A percentile compares a stretch with the other conserved stretches of the same genome.
Conservation (phyloP, 441 rosid species). For the Lepidium campestre region DNA sequence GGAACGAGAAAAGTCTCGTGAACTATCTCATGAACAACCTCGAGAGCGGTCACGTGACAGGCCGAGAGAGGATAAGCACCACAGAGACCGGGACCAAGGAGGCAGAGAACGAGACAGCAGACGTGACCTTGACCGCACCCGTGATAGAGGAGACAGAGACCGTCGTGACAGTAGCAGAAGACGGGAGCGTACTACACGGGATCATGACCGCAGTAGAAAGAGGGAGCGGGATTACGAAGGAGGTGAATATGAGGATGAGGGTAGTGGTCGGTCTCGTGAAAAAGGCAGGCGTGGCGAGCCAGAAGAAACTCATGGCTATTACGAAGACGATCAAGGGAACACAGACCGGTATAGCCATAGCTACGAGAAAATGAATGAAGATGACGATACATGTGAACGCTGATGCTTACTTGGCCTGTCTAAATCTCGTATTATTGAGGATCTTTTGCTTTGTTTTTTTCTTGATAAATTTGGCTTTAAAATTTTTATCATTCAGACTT, state of each 20-base stretch:
- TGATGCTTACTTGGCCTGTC: not conserved
- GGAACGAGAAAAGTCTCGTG: constrained; percentile 75
- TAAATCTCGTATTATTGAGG: not conserved
- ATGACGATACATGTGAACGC: constrained; percentile 15
- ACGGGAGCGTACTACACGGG: constrained; percentile 37
- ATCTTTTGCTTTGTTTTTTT: too few relatives aligned
- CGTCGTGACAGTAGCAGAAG: constrained; percentile 41
- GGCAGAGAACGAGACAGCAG: constrained; percentile 32
- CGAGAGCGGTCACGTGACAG: constrained; percentile 78
- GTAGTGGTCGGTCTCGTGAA: constrained; percentile 61
- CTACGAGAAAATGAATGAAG: constrained; percentile 37
- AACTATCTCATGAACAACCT: constrained; percentile 73
- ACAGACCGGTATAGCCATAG: constrained; percentile 54
- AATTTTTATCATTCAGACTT: not conserved
- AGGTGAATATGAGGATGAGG: constrained; percentile 39
- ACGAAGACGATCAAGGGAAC: constrained; percentile 39
- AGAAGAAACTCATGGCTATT: constrained; percentile 55
- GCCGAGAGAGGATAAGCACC: constrained; percentile 73
- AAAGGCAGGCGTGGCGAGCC: constrained; percentile 44
- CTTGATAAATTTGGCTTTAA: too few relatives aligned
- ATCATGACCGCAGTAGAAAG: constrained; percentile 29
- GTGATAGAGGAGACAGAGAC: constrained; percentile 20
- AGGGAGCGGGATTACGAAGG: constrained; percentile 61
- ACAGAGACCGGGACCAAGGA: constrained; percentile 53
- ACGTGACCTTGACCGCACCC: constrained; percentile 34